Evolutionary conservation across 1,139 yeast genomes (phyloP).

Genomic region (Diutina rugosa): DNA sequence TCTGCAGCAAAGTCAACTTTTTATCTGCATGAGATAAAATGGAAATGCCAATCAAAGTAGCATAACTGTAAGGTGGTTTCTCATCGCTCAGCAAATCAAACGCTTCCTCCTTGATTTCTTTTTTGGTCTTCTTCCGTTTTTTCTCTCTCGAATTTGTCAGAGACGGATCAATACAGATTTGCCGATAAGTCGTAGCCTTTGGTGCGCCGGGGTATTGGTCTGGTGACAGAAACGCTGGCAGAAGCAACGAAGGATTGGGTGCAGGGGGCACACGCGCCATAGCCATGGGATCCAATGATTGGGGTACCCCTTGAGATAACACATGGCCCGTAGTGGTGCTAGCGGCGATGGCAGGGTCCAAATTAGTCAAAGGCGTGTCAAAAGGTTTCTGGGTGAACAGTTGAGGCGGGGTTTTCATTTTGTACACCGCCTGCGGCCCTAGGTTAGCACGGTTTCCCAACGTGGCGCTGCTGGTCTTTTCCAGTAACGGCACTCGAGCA

Average conservation of each 20-base stretch:
- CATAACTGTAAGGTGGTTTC: slow-evolving; percentile 93
- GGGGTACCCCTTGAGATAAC: not conserved
- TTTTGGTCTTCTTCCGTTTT: slow-evolving; percentile 15
- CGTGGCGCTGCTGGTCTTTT: not conserved
- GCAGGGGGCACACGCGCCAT: not conserved
- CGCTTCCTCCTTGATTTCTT: slow-evolving; percentile 16
- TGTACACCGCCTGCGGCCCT: not conserved
- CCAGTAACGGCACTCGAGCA: slow-evolving; percentile 1
- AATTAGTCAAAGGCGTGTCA: not conserved
- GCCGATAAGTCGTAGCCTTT: not conserved
- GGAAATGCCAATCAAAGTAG: slow-evolving; percentile 89
- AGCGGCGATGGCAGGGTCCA: not conserved
- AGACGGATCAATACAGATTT: slow-evolving; percentile 1
- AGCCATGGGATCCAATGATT: not conserved
- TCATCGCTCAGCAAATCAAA: slow-evolving; percentile 30
- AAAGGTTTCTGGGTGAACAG: not conserved
- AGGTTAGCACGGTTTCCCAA: not conserved
- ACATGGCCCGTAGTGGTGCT: not conserved
- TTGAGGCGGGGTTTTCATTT: not conserved
- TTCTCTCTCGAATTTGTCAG: slow-evolving; percentile 4
- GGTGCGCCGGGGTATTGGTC: not conserved
- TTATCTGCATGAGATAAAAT: slow-evolving; percentile 74
- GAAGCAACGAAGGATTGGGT: not conserved
- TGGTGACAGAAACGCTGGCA: slow-evolving; percentile 1
- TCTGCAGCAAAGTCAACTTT: slow-evolving; percentile 76